Base-by-base conservation (phyloP, 345 rosid species). In the Mercurialis annua region DNA sequence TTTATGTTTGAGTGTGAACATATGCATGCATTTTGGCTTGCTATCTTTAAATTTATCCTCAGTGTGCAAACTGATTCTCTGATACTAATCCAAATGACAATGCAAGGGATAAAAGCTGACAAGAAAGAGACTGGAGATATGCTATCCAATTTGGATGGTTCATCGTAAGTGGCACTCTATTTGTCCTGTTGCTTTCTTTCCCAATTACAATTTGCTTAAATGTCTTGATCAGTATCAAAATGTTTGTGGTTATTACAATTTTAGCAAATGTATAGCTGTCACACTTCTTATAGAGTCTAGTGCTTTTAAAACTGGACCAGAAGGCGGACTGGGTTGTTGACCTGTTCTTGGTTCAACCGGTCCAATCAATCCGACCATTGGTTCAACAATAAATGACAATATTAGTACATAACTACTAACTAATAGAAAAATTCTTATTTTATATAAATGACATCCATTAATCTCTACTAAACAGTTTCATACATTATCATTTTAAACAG, bases 61-160 rank as follows among this genome's bases (percentile, higher is more conserved):
- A 10, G 23, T 53, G 58, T 8, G 47, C 49, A 52, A 38, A 57
- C 9, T 75, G 62, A 21, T 70, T 71, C 50, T 59, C 62, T 82
- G 66, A 70, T 46, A 48, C 36, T 59, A 61, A 29, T 73, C 10
- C n/a, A n/a, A 56, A 34, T 75, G 59, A 60, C 65, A 72, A 74
- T 72, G 84, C 72, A 81, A 94, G 97, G 92, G 77, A 89, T 87
- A 78, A 89, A 86, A 78, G 77, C 77, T 43, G 97, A 94, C 80
- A 94, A 89, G 87, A 92, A 88, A 79, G 99, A 91, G 74, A 77
- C 89, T 21, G 95, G 91, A 17, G 96, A 91, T 70, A 73, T 78
- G 80, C 87, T 90, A 55, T 85, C 94, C 75, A 86, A 81, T 74
- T 65, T 85, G 84, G 99, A 94, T 75, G 95, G 97, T 73, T 85